A percentile compares a stretch with the other conserved stretches of the same genome.
These are phyloP conservation scores for Elasticomyces elasticus DNA, from an alignment of 495 filamentous ascomycete species.

Conservation along the genomic window DNA sequence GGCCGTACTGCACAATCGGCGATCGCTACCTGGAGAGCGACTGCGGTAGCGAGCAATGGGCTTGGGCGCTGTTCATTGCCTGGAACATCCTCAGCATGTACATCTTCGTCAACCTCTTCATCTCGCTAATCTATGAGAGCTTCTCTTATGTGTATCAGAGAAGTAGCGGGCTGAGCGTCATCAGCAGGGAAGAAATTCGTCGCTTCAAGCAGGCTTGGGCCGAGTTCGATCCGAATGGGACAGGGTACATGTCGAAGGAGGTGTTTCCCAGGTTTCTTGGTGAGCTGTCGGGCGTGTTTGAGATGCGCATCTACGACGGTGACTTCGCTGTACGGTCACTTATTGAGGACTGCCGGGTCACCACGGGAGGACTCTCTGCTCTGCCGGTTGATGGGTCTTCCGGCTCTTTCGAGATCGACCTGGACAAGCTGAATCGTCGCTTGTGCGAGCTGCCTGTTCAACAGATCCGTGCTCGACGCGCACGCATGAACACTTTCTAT, in stretches of 20 bases:
- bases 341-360: constrained; percentile 63
- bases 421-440: constrained; percentile 62
- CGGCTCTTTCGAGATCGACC: constrained; percentile 45
- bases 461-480: constrained; percentile 60
- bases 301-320: constrained; percentile 92
- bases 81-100: constrained; percentile 99
- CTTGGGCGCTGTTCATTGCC: constrained; percentile 75
- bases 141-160: constrained; percentile 99
- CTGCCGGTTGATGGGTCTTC: constrained; percentile 49
- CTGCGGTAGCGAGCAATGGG: constrained; percentile 84
- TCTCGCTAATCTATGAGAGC: constrained; percentile 97
- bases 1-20: constrained; percentile 64
- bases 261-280: constrained; percentile 81
- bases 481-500: constrained; percentile 82
- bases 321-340: constrained; percentile 78
- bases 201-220: constrained; percentile 99
- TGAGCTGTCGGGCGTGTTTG: constrained; percentile 85
- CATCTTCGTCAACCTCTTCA: constrained; percentile 96
- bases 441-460: constrained; percentile 65
- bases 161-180: constrained; percentile 71
- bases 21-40: constrained; percentile 70
- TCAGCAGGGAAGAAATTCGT: constrained; percentile 84
- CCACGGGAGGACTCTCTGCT: constrained; percentile 34
- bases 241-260: constrained; percentile 85
- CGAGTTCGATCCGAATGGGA: constrained; percentile 80